Evolutionary conservation across 2,329 filamentous ascomycete genomes (phyloP), one percentile per base, ranked within the genome.

Genomic region (Clarireedia hainanense): DNA sequence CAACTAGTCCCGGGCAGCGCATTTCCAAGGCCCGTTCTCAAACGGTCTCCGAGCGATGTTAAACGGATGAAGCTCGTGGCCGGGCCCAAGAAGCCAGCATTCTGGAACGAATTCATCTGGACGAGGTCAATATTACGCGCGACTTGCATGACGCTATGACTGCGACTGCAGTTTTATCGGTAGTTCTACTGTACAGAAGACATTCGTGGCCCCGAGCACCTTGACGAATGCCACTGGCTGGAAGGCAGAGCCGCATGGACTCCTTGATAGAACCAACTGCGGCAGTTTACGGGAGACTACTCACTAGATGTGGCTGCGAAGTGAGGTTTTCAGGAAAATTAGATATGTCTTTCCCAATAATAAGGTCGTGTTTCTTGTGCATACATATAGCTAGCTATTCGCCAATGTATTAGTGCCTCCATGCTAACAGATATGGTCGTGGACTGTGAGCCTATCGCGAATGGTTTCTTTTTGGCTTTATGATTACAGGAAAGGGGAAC

Each of bases 21-120:
- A 54, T 5, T 49, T 42, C n/a, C 52, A 39, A n/a, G 52, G 45
- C 4, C 45, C 34, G 6, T 48, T 26, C 24, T 47, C 42, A 30
- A 53, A 53, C 2, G 42, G 50, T 23, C 52, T 30, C 52, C 45
- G 42, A 9, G 52, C 52, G 5, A 20, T 20, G 17, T 43, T 40
- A 12, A 42, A 9, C 15, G 45, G 34, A 9, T 55, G 23, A 20
- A 40, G 66, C 58, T 34, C 68, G 67, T 74, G 62, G 14, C 62
- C 68, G 0, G 66, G 66, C 6, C 61, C 67, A 2, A 68, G 67
- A 30, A 75, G 64, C 66, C 70, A 80, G 5, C 77, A 73, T 45
- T 78, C 76, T 0, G 73, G 77, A 5, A 78, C 57, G 62, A 78
- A 80, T 17, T 70, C 65, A 15, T 71, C 65, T 0, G 76, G 69